Conservation (phyloP, 305 asterid genomes). For the Solanum hybrid region DNA sequence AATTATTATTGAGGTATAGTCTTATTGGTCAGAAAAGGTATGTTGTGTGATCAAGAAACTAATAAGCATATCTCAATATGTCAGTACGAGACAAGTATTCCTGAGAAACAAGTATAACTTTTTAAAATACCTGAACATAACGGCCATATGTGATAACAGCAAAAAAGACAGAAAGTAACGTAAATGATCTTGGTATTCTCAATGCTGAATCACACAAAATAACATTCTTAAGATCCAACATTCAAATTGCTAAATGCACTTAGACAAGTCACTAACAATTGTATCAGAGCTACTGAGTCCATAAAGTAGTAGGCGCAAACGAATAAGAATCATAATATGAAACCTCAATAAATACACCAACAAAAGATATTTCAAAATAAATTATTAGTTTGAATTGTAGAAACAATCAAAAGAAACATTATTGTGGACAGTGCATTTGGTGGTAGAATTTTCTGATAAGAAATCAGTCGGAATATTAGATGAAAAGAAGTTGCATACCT, state of each 20-base stretch:
- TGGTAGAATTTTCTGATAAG: not conserved
- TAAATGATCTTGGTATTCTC: not conserved
- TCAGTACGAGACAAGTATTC: not conserved
- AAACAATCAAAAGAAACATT: not conserved
- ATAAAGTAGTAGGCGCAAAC: not conserved
- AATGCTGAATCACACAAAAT: too few relatives aligned
- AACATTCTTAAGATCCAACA: too few relatives aligned
- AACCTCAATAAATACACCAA: not conserved
- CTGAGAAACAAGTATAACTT: not conserved
- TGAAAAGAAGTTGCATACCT: constrained; percentile 30
- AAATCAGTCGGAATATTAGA: not conserved
- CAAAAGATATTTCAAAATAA: not conserved
- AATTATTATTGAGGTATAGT: not conserved
- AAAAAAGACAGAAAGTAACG: not conserved
- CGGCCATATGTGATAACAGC: not conserved
- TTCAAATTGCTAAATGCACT: not conserved
- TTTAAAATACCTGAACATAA: not conserved
- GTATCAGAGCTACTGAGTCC: not conserved
- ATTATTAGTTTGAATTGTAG: not conserved
- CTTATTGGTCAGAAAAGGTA: not conserved
- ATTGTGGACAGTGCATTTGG: not conserved
- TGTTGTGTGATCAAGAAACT: too few relatives aligned
- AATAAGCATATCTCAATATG: not conserved
- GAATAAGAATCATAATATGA: not conserved
- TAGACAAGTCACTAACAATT: not conserved